phyloP scores from a whole-genome alignment of 2,329 filamentous ascomycete genomes.

The Geoglossum cookeanum region DNA sequence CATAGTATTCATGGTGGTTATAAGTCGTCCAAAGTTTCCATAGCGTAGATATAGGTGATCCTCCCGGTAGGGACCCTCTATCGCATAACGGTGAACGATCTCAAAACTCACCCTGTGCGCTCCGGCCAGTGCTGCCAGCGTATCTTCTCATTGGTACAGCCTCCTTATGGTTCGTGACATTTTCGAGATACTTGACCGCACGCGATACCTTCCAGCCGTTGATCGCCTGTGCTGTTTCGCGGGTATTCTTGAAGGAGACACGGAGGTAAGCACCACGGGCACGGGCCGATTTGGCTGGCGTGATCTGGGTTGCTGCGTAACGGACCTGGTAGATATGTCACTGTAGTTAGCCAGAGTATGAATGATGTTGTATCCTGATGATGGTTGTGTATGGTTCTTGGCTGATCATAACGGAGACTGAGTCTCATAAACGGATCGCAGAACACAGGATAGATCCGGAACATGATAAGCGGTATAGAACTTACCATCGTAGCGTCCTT shows the following conservation, averaged over 20 bases:
- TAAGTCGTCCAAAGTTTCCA: not conserved
- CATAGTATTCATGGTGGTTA: not conserved
- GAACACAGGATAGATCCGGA: not conserved
- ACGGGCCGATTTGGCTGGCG: conserved; percentile 83
- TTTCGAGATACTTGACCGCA: conserved; percentile 92
- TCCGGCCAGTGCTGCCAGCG: conserved; percentile 85
- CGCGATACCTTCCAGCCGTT: conserved; percentile 97
- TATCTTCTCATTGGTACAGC: conserved; percentile 97
- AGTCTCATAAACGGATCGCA: not conserved
- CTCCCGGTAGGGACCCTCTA: not conserved
- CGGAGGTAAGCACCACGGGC: conserved; percentile 97
- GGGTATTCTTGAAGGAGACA: conserved; percentile 99
- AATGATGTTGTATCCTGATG: not conserved
- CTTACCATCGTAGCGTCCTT: not conserved
- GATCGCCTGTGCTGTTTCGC: conserved; percentile 98
- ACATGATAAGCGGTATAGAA: not conserved
- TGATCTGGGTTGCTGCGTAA: conserved; percentile 84
- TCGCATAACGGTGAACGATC: not conserved
- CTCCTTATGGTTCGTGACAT: conserved; percentile 93
- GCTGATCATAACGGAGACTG: too few species aligned
- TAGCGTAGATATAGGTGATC: not conserved
- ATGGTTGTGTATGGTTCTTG: not conserved
- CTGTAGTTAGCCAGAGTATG: not conserved
- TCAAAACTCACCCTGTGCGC: conserved; percentile 74
- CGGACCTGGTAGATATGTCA: conserved; percentile 45